Base-by-base conservation (phyloP, 73 alveolate genomes). In the Paramecium pentaurelia region DNA sequence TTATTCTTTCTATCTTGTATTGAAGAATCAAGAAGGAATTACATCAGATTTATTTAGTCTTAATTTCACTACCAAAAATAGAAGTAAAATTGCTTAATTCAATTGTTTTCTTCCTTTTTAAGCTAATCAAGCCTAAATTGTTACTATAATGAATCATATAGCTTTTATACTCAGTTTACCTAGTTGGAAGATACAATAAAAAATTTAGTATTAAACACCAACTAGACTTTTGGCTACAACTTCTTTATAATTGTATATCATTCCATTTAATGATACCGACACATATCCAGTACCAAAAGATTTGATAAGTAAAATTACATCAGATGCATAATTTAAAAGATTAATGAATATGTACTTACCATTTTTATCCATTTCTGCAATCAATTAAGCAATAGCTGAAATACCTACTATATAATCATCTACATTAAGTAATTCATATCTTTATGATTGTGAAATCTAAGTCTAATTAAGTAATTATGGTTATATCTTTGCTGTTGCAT, bases 181-280 rank as follows among this genome's bases (percentile, higher is more conserved):
- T n/a, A 25, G 44, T 16, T 44, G 58, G 42, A 80, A 80, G 30
- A 64, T 64, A 12, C 12, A 64, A 64, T 64, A 64, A 34, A 80
- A 80, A 47, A 22, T 27, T 2, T 51, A 16, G 20, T 80, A 80
- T 25, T 11, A 60, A 20, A 45, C 36, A 42, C 27, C 42, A 11
- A 80, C 91, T 44, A 22, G 64, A 44, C 49, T 36, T 12, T 49
- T 80, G 75, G 36, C 32, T 30, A 10, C 91, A 18, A 80, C 91
- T 6, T 45, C 49, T n/a, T 34, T 64, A 12, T 32, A 64, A 42
- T 8, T 49, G 58, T 47, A 80, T 22, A 47, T 80, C 6, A 25
- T 80, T 4, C 91, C 91, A 45, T 80, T 80, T 25, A 80, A 80
- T 47, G 75, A 80, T 80, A 80, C 91, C 16, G 47, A 25, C 7